Conservation (phyloP, 176 grass and related monocot species). For the Microstegium vimineum region DNA sequence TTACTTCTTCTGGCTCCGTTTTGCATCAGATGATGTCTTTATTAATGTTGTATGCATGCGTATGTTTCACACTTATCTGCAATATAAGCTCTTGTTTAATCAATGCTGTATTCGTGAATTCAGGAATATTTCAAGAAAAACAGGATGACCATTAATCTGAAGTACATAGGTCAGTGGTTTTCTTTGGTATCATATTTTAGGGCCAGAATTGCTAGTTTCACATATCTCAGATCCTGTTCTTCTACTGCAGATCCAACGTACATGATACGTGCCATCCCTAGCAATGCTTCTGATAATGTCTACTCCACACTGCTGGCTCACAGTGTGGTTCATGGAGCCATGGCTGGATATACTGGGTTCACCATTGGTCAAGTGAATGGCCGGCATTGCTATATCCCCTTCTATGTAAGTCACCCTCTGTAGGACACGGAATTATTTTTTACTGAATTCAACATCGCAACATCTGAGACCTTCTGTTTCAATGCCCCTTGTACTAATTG, state of each 20-base stretch:
- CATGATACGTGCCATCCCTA: conserved; percentile 97
- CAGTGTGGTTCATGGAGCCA: conserved; percentile 83
- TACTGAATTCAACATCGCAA: background rate
- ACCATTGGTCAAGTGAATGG: conserved; percentile 82
- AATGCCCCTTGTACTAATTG: background rate
- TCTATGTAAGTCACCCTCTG: conserved; percentile 50
- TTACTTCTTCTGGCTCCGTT: background rate
- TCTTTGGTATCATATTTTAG: background rate
- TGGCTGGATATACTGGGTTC: conserved; percentile 98
- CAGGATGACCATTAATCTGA: conserved; percentile 85
- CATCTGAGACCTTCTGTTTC: background rate
- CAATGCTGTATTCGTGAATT: conserved; percentile 2
- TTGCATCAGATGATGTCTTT: background rate
- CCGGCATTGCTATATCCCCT: conserved; percentile 88
- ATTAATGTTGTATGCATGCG: background rate
- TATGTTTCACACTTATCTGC: background rate
- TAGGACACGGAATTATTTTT: background rate
- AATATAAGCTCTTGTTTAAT: background rate
- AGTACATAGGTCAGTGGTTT: conserved; percentile 74
- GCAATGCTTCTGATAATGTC: conserved; percentile 95
- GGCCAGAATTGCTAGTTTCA: background rate
- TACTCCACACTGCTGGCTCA: conserved; percentile 91
- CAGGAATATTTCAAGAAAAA: conserved; percentile 81
- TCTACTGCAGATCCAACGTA: conserved; percentile 92
- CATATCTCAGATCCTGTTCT: conserved; percentile 2